These are phyloP conservation scores for Leptographium flavum DNA, from an alignment of 2,329 filamentous ascomycete genomes.

Conservation along the genomic window DNA sequence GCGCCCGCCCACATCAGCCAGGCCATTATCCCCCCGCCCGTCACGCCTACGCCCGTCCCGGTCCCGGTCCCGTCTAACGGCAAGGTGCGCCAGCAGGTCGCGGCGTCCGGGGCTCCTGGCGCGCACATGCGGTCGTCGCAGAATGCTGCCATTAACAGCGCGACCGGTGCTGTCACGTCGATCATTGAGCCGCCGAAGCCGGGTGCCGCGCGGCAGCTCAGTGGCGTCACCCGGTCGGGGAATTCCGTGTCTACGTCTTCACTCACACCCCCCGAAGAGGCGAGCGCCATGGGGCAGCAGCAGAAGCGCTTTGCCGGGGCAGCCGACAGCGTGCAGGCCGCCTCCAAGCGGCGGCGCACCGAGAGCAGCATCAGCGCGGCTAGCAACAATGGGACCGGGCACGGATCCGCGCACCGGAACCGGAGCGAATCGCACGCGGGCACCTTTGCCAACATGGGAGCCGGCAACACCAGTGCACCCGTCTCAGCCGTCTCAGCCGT, in stretches of 20 bases:
- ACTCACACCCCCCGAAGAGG: constrained; percentile 42
- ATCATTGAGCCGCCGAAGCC: constrained; percentile 3
- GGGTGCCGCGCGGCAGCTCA: background rate
- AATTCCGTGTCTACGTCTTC: constrained; percentile 15
- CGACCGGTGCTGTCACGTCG: background rate
- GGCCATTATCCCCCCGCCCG: constrained; percentile 7
- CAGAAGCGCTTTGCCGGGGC: constrained; percentile 26
- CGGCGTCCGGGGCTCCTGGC: background rate
- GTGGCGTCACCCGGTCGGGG: background rate
- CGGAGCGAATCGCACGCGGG: constrained; percentile 3
- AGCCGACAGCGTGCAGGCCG: constrained; percentile 5
- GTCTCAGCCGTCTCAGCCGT: too few species aligned
- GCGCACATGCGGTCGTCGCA: background rate
- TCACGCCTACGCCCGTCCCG: constrained; percentile 12
- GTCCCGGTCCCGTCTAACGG: constrained; percentile 8
- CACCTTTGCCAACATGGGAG: background rate
- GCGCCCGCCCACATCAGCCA: background rate
- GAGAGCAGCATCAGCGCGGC: constrained; percentile 11
- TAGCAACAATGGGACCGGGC: background rate
- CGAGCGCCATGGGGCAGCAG: constrained; percentile 7
- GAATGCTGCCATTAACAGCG: background rate
- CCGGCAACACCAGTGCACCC: background rate
- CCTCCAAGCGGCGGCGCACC: constrained; percentile 23
- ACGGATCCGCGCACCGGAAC: constrained; percentile 1
- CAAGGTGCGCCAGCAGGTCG: constrained; percentile 5